Percentiles rank a stretch among this genome's conserved stretches.
These are phyloP conservation scores for Aspergillus nidulans DNA, from an alignment of 495 filamentous ascomycete species.

Conservation along the genomic window DNA sequence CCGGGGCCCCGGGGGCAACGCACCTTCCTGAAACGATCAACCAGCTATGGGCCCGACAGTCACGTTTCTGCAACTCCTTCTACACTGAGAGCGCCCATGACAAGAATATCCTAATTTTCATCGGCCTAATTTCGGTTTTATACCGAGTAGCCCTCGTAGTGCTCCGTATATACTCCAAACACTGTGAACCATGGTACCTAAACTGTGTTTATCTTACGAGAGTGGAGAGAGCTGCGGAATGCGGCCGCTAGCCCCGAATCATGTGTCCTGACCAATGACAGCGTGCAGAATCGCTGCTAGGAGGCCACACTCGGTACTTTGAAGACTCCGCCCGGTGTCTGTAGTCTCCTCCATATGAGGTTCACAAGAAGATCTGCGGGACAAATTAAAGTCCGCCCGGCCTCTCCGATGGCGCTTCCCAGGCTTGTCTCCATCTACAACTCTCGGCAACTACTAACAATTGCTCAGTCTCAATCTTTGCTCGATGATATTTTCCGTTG, in stretches of 20 bases:
- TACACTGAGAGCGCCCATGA: no score
- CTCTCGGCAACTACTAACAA: no score
- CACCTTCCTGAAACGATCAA: background rate
- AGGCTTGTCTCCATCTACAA: background rate
- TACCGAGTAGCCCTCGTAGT: background rate
- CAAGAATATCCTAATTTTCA: background rate
- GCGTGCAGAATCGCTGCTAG: background rate
- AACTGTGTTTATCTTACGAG: background rate
- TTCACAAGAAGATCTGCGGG: background rate
- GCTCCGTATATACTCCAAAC: background rate
- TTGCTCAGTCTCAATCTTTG: background rate
- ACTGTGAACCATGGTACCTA: background rate
- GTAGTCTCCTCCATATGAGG: no score
- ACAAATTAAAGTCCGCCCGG: background rate
- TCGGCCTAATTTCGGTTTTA: background rate
- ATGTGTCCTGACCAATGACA: background rate
- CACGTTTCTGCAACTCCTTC: no score
- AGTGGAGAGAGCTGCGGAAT: background rate
- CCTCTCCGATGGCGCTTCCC: background rate
- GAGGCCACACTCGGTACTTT: no score
- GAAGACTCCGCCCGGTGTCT: no score
- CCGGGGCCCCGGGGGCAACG: no score
- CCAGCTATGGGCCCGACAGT: background rate
- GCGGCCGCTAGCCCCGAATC: background rate
- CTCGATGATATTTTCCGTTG: conserved; percentile 5